Percentiles rank a stretch among this genome's conserved stretches.
Evolutionary conservation across 441 rosid species (phyloP).

Genomic region (Bocquillonia castaneifolia): DNA sequence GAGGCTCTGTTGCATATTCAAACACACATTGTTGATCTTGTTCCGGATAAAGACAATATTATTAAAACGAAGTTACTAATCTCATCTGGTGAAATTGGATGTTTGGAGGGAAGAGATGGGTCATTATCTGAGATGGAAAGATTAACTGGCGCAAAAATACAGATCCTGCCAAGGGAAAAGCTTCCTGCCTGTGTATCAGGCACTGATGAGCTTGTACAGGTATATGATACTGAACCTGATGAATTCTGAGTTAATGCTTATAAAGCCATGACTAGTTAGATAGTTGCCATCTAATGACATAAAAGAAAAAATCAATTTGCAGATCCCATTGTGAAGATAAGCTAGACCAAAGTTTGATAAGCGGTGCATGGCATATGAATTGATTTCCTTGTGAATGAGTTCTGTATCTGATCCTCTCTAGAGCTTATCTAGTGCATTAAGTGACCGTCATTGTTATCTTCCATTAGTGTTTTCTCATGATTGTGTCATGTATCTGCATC

Average conservation of each 20-base stretch:
- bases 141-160: constrained; percentile 66
- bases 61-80: constrained; percentile 71
- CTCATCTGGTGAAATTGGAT: constrained; percentile 60
- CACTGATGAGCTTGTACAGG: constrained; percentile 79
- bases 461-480: neutral
- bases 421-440: neutral
- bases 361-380: neutral
- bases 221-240: constrained; percentile 25
- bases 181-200: constrained; percentile 52
- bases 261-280: constrained; percentile 12
- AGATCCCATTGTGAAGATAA: constrained; percentile 1
- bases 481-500: neutral
- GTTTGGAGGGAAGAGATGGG: constrained; percentile 85
- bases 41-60: constrained; percentile 68
- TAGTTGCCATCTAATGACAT: constrained; percentile 1
- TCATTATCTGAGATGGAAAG: constrained; percentile 65
- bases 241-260: constrained; percentile 10
- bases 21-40: constrained; percentile 67
- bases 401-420: neutral
- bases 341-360: neutral
- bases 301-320: neutral
- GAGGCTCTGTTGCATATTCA: constrained; percentile 97
- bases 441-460: constrained; percentile 5
- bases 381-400: neutral
- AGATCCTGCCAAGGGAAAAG: constrained; percentile 66